Conservation (phyloP, 257 asterid species). For the Nicotiana benthamiana region DNA sequence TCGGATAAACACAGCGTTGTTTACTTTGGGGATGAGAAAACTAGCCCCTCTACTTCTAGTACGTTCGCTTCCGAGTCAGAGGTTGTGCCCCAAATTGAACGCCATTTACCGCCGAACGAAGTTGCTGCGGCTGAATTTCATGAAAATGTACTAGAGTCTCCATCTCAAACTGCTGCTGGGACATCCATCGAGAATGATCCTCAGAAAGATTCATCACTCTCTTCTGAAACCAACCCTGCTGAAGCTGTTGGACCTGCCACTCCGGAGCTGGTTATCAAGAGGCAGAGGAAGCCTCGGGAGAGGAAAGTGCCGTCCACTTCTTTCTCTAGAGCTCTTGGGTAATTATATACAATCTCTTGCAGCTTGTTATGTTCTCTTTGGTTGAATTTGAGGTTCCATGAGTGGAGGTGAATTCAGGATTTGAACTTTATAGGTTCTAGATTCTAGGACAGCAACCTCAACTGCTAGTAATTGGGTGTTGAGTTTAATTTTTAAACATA, state of each 20-base stretch:
- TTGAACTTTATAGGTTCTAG: too few species aligned
- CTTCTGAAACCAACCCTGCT: neutral
- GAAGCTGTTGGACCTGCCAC: conserved; percentile 3
- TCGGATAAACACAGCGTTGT: neutral
- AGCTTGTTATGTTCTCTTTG: neutral
- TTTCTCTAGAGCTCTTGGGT: conserved; percentile 94
- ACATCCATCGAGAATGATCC: conserved; percentile 12
- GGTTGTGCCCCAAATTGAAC: neutral
- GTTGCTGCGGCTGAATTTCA: neutral
- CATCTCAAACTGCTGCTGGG: neutral
- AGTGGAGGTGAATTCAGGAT: neutral
- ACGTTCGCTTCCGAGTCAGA: neutral
- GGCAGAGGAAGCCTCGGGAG: conserved; percentile 71
- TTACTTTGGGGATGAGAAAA: neutral
- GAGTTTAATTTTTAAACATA: too few species aligned
- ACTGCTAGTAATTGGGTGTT: too few species aligned
- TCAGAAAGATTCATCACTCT: neutral
- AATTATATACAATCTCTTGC: neutral
- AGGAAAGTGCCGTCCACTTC: conserved; percentile 89
- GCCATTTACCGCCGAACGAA: neutral
- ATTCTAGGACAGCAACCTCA: too few species aligned
- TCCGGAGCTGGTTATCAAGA: conserved; percentile 6
- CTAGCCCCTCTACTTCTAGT: neutral
- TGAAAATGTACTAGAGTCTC: neutral
- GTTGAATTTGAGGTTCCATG: neutral